Conservation (phyloP, 257 asterid species). For the Lithospermum erythrorhizon region DNA sequence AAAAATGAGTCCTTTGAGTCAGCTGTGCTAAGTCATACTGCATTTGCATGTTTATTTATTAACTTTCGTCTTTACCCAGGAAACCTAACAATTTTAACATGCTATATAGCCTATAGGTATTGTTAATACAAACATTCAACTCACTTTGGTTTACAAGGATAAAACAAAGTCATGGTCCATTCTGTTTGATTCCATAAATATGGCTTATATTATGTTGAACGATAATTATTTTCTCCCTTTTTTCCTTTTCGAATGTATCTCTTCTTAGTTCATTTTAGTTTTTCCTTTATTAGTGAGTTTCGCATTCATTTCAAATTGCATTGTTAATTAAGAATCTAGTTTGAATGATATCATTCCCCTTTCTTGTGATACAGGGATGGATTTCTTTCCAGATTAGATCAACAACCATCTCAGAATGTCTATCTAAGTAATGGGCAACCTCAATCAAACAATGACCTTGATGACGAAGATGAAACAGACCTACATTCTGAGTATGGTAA, state of each 20-base stretch:
- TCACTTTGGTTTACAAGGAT: too few species aligned
- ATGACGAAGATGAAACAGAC: constrained; percentile 14
- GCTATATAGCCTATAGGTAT: too few species aligned
- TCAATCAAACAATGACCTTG: constrained; percentile 17
- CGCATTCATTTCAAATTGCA: neutral
- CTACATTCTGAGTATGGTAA: constrained; percentile 22
- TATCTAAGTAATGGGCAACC: constrained; percentile 6
- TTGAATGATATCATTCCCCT: neutral
- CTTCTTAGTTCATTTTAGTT: neutral
- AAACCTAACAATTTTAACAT: neutral
- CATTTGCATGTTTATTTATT: neutral
- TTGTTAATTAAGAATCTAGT: neutral
- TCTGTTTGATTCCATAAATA: neutral
- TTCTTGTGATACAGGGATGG: constrained; percentile 56
- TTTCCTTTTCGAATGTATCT: too few species aligned
- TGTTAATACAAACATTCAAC: too few species aligned
- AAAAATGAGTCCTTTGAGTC: neutral
- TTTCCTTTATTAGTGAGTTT: neutral
- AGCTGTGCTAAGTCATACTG: neutral
- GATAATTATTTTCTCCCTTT: too few species aligned
- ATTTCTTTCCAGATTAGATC: constrained; percentile 56
- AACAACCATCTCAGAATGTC: neutral
- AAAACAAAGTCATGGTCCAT: neutral
- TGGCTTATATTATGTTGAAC: neutral
- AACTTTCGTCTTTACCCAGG: neutral